Evolutionary conservation across 1,284 basidiomycete genomes (phyloP), one percentile per base, ranked within the genome.

Genomic region (Ustilago sp.): DNA sequence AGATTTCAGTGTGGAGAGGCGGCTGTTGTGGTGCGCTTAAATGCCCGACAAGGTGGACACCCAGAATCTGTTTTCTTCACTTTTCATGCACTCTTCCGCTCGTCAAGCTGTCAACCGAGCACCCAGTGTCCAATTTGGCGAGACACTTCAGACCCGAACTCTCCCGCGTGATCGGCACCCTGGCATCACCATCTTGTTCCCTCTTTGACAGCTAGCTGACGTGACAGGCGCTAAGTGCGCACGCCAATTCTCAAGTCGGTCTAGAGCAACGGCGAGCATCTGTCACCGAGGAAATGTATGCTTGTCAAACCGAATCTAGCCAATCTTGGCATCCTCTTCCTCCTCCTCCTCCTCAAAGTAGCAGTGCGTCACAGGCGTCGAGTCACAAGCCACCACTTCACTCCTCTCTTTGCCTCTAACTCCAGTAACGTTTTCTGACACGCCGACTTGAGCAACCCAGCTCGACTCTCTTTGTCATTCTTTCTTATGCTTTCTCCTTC

Each of bases 41-140:
- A 48, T 48, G 45, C 13, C 45, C 45, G 45, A 48, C 45, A 48
- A 48, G n/a, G 45, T 31, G 45, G n/a, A 48, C 45, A 48, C 45
- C 45, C 45, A 48, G 23, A 48, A 31, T 48, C 23, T 4, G 1
- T 7, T 23, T 23, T 28, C 23, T 28, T 48, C 19, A 2, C 19
- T 13, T 9, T 23, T 48, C 19, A 48, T 48, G 45, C 45, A 19
- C 8, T 5, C 19, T 28, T 48, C 19, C 9, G 1, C n/a, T 48
- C 45, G 45, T 48, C 19, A 23, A 48, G 45, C 45, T 48, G 45
- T 48, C 45, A 48, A 48, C 45, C 45, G 23, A 48, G 45, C 45
- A 19, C 45, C 45, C 7, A 19, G 45, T 9, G 19, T 48, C 45
- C 23, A 48, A 8, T 48, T 48, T 48, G 45, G 45, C 45, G 45